Evolutionary conservation across 768 basidiomycete genomes (phyloP), one percentile per base, ranked within the genome.

Genomic region (Lactarius tabidus): DNA sequence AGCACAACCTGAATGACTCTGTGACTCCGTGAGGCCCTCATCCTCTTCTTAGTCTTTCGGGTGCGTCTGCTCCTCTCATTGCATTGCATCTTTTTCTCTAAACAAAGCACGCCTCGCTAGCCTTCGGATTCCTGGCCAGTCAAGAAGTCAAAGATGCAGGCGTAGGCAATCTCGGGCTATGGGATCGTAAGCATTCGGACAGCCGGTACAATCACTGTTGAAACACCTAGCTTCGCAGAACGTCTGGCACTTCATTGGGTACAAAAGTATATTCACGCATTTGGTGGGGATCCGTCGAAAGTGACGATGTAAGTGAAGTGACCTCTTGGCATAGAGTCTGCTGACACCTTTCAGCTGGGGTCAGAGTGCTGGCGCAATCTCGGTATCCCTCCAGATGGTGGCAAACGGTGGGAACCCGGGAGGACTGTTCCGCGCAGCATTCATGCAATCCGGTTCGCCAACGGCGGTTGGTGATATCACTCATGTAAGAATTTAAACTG

Each of bases 151-250:
- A 79, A 55, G 77, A 74, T 10, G 84, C 82, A 4, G 80, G 80
- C 0, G 76, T 84, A 6, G 84, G 82, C 1, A 89, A 89, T 71
- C 77, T 87, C n/a, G 88, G 87, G 18, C 74, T 90, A 18, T 81
- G 81, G 64, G 87, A 89, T 75, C 83, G 84, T 84, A 68, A 71
- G 82, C 75, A 6, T 20, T 10, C 35, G 2, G 38, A 2, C 7
- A 23, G 26, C 31, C 41, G 20, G 33, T 52, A 51, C 48, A 18
- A 15, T 8, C 58, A 20, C 8, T 2, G 18, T 23, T 8, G 8
- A 18, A 51, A 8, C 51, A 18, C 28, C n/a, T 31, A 35, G 23
- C 2, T 41, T 26, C 63, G 62, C 73, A 87, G 82, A 85, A 70
- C 78, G 83, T 20, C 73, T 81, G 43, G 86, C 85, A 2, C 70